These are phyloP conservation scores for Aspergillus latus DNA, from an alignment of 2,329 filamentous ascomycete genomes.

Conservation along the genomic window DNA sequence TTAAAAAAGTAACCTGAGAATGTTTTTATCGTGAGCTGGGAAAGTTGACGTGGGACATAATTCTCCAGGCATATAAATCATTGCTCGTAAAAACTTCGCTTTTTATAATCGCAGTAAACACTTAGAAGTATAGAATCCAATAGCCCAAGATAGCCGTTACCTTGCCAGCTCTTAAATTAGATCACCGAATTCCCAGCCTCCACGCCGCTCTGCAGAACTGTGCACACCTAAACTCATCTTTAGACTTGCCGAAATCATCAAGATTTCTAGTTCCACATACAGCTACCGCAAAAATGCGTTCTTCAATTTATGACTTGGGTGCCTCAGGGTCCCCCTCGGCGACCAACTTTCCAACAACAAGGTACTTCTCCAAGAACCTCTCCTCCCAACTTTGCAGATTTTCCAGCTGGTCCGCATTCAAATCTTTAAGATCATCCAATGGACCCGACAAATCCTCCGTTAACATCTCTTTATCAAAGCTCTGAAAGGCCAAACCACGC, in stretches of 20 bases:
- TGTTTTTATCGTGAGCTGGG: background rate
- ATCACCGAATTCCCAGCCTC: no score
- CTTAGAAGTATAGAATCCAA: background rate
- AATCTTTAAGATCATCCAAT: constrained; percentile 70
- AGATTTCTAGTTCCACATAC: no score
- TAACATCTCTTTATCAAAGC: constrained; percentile 93
- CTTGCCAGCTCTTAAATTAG: background rate
- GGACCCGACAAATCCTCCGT: constrained; percentile 85
- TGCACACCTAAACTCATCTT: no score
- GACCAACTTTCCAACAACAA: constrained; percentile 87
- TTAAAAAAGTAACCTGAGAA: no score
- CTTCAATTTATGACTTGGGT: constrained; percentile 22
- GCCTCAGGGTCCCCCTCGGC: constrained; percentile 55
- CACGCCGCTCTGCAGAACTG: no score
- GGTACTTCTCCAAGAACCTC: constrained; percentile 88
- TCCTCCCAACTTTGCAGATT: constrained; percentile 90
- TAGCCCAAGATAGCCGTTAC: background rate
- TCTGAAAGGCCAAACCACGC: constrained; percentile 81
- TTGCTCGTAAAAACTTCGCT: background rate
- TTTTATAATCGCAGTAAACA: background rate
- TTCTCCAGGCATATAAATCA: background rate
- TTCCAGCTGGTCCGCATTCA: constrained; percentile 75
- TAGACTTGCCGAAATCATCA: background rate
- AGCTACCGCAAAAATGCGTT: no score
- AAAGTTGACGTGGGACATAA: background rate